A percentile compares a stretch with the other conserved stretches of the same genome.
These are phyloP conservation scores for Austroboletus eburneus DNA, from an alignment of 768 basidiomycete genomes.

Conservation along the genomic window DNA sequence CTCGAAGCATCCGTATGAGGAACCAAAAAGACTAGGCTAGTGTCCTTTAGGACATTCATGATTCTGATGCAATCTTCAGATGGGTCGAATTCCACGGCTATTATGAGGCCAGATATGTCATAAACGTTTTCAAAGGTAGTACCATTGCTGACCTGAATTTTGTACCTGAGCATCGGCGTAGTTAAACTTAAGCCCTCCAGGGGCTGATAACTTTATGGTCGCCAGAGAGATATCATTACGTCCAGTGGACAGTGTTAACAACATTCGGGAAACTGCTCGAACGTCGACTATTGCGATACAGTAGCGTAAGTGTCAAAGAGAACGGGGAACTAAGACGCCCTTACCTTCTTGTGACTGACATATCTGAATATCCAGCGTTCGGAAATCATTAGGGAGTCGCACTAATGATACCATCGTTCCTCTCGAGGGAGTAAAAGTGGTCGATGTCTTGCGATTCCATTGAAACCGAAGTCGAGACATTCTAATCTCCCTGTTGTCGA, in stretches of 20 bases:
- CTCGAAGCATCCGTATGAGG: conserved; percentile 67
- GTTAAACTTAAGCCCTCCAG: conserved; percentile 49
- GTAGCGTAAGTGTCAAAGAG: neutral
- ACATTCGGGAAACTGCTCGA: conserved; percentile 50
- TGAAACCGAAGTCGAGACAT: conserved; percentile 64
- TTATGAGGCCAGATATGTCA: conserved; percentile 8
- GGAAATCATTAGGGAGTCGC: conserved; percentile 57
- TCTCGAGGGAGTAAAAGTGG: conserved; percentile 15
- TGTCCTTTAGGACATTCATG: conserved; percentile 43
- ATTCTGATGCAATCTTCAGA: conserved; percentile 45
- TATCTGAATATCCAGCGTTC: conserved; percentile 60
- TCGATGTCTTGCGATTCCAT: conserved; percentile 47
- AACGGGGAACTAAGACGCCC: conserved; percentile 14
- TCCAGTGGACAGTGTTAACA: conserved; percentile 59
- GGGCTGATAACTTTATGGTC: conserved; percentile 49
- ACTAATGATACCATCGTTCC: conserved; percentile 43
- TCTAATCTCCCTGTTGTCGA: conserved; percentile 65
- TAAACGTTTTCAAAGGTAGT: conserved; percentile 1
- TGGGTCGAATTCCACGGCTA: conserved; percentile 31
- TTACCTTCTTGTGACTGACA: conserved; percentile 46
- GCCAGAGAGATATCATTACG: conserved; percentile 60
- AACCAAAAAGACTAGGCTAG: conserved; percentile 45
- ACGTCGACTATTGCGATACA: conserved; percentile 52
- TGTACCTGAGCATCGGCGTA: conserved; percentile 39
- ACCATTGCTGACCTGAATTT: conserved; percentile 28